Conservation (phyloP, 768 basidiomycete species). For the Podaxis rugospora region DNA sequence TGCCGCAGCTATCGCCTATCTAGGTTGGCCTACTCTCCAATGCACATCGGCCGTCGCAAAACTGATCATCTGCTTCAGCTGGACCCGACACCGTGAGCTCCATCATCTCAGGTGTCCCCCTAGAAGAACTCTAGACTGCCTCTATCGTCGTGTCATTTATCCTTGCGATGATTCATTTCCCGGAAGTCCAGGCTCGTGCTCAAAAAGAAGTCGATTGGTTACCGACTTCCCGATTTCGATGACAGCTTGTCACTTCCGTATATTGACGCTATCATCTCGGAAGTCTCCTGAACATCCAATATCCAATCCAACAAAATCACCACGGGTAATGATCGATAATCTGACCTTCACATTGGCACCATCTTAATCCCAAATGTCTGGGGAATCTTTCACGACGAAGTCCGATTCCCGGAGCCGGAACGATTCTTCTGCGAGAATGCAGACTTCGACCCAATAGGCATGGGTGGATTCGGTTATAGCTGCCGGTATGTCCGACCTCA, state of each 20-base stretch:
- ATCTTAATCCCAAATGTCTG: slow-evolving; percentile 25
- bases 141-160: slow-evolving; percentile 13
- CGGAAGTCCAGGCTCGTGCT: slow-evolving; percentile 36
- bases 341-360: slow-evolving; percentile 16
- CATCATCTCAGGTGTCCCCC: not conserved
- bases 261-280: slow-evolving; percentile 38
- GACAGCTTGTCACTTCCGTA: slow-evolving; percentile 14
- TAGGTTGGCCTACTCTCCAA: slow-evolving; percentile 24
- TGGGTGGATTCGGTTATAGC: slow-evolving; percentile 29
- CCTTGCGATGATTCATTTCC: slow-evolving; percentile 30
- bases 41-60: slow-evolving; percentile 1
- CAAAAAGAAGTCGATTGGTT: slow-evolving; percentile 38
- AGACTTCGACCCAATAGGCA: slow-evolving; percentile 16
- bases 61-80: slow-evolving; percentile 6
- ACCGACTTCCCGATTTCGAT: slow-evolving; percentile 17
- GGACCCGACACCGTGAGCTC: slow-evolving; percentile 7
- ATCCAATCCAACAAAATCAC: not conserved
- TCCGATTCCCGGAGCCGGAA: slow-evolving; percentile 49
- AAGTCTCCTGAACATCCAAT: slow-evolving; percentile 17
- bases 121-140: not conserved
- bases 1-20: slow-evolving; percentile 36
- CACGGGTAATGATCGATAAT: not conserved
- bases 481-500: slow-evolving; percentile 19
- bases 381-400: slow-evolving; percentile 46
- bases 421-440: slow-evolving; percentile 36